Conservation (phyloP, 306 rosid genomes). For the Gleditsia sinensis region DNA sequence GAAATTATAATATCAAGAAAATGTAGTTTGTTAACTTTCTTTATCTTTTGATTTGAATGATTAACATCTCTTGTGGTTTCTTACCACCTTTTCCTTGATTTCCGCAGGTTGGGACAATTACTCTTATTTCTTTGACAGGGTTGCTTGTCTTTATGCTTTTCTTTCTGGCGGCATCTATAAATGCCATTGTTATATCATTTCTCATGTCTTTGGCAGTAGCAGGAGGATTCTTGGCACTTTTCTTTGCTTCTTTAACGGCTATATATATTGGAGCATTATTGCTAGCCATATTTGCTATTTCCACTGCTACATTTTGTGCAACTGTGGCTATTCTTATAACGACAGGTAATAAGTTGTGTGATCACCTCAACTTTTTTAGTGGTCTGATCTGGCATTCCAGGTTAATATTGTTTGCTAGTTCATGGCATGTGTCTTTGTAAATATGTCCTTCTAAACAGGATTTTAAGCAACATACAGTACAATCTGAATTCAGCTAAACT, state of each 20-base stretch:
- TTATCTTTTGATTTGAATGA: neutral
- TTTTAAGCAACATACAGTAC: neutral
- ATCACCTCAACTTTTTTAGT: neutral
- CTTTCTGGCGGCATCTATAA: conserved; percentile 75
- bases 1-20: conserved; percentile 15
- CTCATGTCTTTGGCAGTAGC: conserved; percentile 78
- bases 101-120: conserved; percentile 80
- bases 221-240: conserved; percentile 88
- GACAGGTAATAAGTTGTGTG: conserved; percentile 39
- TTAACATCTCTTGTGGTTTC: neutral
- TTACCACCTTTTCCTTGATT: conserved; percentile 22
- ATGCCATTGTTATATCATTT: conserved; percentile 64
- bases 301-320: conserved; percentile 54
- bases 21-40: neutral
- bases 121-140: conserved; percentile 68
- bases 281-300: conserved; percentile 60
- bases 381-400: neutral
- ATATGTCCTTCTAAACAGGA: conserved; percentile 3
- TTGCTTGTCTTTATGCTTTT: conserved; percentile 69
- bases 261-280: conserved; percentile 76
- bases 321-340: conserved; percentile 49
- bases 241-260: conserved; percentile 66
- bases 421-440: neutral
- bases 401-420: conserved; percentile 16
- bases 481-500: conserved; percentile 16